phyloP scores from a whole-genome alignment of 495 filamentous ascomycete genomes.

The Acidiella bohemica region DNA sequence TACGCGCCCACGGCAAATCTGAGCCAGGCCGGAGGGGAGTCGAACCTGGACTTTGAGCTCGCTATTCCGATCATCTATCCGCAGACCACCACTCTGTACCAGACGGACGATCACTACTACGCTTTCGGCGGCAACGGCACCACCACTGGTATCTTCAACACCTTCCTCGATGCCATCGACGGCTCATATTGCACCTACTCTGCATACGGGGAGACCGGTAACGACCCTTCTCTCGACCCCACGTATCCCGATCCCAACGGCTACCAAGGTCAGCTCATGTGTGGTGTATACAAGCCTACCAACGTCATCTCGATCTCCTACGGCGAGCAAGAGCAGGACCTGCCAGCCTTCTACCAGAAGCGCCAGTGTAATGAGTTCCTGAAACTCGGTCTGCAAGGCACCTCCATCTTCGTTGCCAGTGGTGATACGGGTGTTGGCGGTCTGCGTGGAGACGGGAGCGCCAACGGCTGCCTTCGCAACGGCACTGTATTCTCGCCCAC shows the following conservation, averaged over 20 bases:
- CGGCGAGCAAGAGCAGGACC: slow-evolving; percentile 13
- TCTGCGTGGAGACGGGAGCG: slow-evolving; percentile 3
- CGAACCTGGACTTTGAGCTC: slow-evolving; percentile 16
- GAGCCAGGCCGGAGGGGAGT: slow-evolving; percentile 14
- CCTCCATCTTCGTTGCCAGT: slow-evolving; percentile 46
- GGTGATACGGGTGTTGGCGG: slow-evolving; percentile 45
- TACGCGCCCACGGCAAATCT: slow-evolving; percentile 9
- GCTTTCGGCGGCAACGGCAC: slow-evolving; percentile 3
- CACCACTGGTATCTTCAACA: slow-evolving; percentile 17
- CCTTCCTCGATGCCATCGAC: slow-evolving; percentile 19
- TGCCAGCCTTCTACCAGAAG: slow-evolving; percentile 15
- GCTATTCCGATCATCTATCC: slow-evolving; percentile 21
- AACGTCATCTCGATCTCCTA: slow-evolving; percentile 20
- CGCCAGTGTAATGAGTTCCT: slow-evolving; percentile 31
- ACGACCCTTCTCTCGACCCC: slow-evolving; percentile 18
- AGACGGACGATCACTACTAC: slow-evolving; percentile 18
- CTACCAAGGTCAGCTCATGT: slow-evolving; percentile 16
- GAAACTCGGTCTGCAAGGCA: slow-evolving; percentile 53
- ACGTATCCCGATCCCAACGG: slow-evolving; percentile 20
- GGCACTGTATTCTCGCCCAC: slow-evolving; percentile 19
- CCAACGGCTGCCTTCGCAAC: slow-evolving; percentile 13
- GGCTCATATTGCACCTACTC: slow-evolving; percentile 21
- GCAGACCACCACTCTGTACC: slow-evolving; percentile 15
- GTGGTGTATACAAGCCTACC: slow-evolving; percentile 21
- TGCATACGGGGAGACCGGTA: slow-evolving; percentile 21